Evolutionary conservation across 1,284 basidiomycete genomes (phyloP).

Genomic region (Inonotus obliquus): DNA sequence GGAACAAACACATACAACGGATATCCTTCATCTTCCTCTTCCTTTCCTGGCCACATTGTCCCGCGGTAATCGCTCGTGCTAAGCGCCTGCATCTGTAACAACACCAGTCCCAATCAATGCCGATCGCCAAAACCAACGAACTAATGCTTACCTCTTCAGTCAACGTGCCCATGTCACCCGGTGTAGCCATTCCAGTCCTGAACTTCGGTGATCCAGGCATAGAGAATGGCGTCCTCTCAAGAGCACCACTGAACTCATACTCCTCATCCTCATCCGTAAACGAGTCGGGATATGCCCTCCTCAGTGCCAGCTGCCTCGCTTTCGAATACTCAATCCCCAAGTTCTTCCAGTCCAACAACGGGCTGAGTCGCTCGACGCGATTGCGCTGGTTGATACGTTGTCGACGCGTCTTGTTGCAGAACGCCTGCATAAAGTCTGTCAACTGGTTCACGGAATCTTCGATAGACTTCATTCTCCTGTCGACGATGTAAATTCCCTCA

Average conservation of each 20-base stretch:
- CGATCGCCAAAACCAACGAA: neutral
- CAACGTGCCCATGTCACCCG: slow-evolving; percentile 90
- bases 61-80: slow-evolving; percentile 88
- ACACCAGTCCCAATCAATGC: slow-evolving; percentile 24
- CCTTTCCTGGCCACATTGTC: slow-evolving; percentile 59
- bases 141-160: slow-evolving; percentile 67
- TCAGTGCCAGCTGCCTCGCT: slow-evolving; percentile 86
- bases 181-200: slow-evolving; percentile 74
- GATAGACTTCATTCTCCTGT: slow-evolving; percentile 84
- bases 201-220: slow-evolving; percentile 87
- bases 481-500: slow-evolving; percentile 93
- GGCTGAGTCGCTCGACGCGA: slow-evolving; percentile 89
- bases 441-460: slow-evolving; percentile 87
- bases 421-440: slow-evolving; percentile 71
- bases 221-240: slow-evolving; percentile 65
- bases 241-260: slow-evolving; percentile 44
- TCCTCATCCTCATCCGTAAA: slow-evolving; percentile 73
- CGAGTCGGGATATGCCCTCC: slow-evolving; percentile 93
- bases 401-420: slow-evolving; percentile 85
- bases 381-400: slow-evolving; percentile 99
- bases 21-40: slow-evolving; percentile 90
- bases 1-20: slow-evolving; percentile 61
- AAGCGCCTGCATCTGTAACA: slow-evolving; percentile 74
- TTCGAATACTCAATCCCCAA: slow-evolving; percentile 97
- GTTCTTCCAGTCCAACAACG: slow-evolving; percentile 97